Evolutionary conservation across 2,329 filamentous ascomycete genomes (phyloP).

Genomic region (Penicillium aurantiogriseum): DNA sequence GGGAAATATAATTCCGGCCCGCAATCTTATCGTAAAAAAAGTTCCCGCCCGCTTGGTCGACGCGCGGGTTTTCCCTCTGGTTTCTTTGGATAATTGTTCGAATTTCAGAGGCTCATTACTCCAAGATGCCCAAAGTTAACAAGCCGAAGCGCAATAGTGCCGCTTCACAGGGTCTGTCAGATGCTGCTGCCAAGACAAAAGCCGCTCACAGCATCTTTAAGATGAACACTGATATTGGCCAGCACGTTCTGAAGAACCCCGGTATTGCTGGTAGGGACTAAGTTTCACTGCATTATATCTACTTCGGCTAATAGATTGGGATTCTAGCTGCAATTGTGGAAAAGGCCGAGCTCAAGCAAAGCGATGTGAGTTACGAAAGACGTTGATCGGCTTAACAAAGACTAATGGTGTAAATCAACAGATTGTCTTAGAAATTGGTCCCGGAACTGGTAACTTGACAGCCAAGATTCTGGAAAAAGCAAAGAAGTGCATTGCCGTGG

Average conservation of each 20-base stretch:
- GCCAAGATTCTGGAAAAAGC: conserved; percentile 84
- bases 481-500: conserved; percentile 79
- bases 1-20: conserved; percentile 24
- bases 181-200: conserved; percentile 48
- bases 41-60: conserved; percentile 17
- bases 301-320: background rate
- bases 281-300: too few relatives aligned
- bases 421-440: conserved; percentile 86
- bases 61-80: background rate
- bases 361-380: conserved; percentile 53
- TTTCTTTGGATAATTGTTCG: conserved; percentile 3
- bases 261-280: conserved; percentile 65
- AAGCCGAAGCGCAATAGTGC: conserved; percentile 54
- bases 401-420: conserved; percentile 33
- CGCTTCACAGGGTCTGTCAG: conserved; percentile 39
- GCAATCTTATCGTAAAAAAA: conserved; percentile 32
- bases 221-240: conserved; percentile 88
- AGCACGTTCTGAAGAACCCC: conserved; percentile 91
- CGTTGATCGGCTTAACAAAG: background rate
- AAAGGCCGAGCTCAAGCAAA: conserved; percentile 88
- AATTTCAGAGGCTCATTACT: conserved; percentile 6
- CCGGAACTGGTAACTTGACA: conserved; percentile 85
- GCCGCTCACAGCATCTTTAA: conserved; percentile 86
- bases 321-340: conserved; percentile 59
- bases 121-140: conserved; percentile 55